Percentiles rank a stretch among this genome's conserved stretches.
Conservation (phyloP, 2,329 filamentous ascomycete genomes). For the Alternaria sp. region DNA sequence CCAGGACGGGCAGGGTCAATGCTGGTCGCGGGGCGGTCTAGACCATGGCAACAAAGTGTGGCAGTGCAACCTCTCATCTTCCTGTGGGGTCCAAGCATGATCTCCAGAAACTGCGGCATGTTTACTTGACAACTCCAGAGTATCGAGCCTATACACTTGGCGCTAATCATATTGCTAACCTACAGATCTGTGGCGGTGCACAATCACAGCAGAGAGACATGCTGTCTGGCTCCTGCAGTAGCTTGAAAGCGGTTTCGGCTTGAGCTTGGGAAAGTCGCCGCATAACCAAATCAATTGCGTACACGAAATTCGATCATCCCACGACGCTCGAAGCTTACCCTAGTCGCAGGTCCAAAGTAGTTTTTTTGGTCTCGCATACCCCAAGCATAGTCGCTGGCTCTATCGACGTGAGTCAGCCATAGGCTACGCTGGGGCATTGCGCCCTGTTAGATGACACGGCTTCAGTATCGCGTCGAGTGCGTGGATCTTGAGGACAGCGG, state of each 20-base stretch:
- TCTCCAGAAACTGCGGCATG: slow-evolving; percentile 5
- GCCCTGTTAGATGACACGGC: slow-evolving; percentile 11
- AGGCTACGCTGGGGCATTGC: slow-evolving; percentile 2
- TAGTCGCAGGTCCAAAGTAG: slow-evolving; percentile 28
- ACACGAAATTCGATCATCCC: slow-evolving; percentile 26
- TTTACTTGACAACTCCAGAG: slow-evolving; percentile 2
- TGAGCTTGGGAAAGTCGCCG: slow-evolving; percentile 7
- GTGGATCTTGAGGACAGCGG: neutral
- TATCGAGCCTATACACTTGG: neutral
- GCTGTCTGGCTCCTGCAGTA: slow-evolving; percentile 16
- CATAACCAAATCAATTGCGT: slow-evolving; percentile 36
- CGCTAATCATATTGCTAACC: slow-evolving; percentile 11
- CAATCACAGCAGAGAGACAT: slow-evolving; percentile 5
- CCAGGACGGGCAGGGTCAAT: slow-evolving; percentile 29
- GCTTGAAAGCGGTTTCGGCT: slow-evolving; percentile 6
- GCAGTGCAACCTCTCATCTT: slow-evolving; percentile 35
- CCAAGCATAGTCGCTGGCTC: slow-evolving; percentile 5
- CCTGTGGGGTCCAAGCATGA: slow-evolving; percentile 26
- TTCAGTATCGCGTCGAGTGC: slow-evolving; percentile 6
- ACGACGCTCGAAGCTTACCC: slow-evolving; percentile 15
- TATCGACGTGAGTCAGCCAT: slow-evolving; percentile 7
- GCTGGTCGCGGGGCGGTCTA: slow-evolving; percentile 31
- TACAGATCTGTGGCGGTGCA: slow-evolving; percentile 18
- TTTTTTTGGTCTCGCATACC: slow-evolving; percentile 19
- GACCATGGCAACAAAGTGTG: slow-evolving; percentile 32